Evolutionary conservation across 176 grass and related monocot species (phyloP), one percentile per base, ranked within the genome.

Genomic region (Bromus sterilis): DNA sequence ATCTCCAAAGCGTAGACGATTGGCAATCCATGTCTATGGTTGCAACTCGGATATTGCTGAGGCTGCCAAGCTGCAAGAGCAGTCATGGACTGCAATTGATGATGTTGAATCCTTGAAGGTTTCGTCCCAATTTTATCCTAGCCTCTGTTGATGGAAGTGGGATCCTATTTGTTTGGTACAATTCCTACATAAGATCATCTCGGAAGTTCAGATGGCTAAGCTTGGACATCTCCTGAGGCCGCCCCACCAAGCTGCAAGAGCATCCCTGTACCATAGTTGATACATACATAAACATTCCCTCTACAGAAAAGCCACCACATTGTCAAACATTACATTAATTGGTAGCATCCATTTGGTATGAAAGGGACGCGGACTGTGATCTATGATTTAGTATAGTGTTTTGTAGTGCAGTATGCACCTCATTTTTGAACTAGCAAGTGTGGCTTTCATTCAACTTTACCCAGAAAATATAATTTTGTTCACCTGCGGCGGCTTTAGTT

Each of bases 1-100:
- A 42, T 91, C 96, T 35, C 78, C 89, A 16, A 95, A 89, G 51
- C 80, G 85, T 43, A 91, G 93, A 76, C 84, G 86, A 61, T 71
- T 98, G 56, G 81, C 93, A 40, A 59, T 95, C 51, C 91, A 99
- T 88, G 68, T 99, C 25, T 93, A 86, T 75, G 96, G 96, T 78
- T 99, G 87, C 90, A 95, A 89, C 55, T 84, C 83, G 2, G 77
- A 95, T 42, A 65, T 78, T 48, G 67, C 77, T 42, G 91, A 99
- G 82, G 78, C 79, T 65, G 66, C 79, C 43, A 86, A 91, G 48
- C 75, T 91, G 40, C 89, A 82, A 80, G 79, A 91, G 32, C 94
- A 88, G 28, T 89, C 85, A 23, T 94, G 96, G 84, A 82, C 75
- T 41, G 20, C 68, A 63, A 76, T 98, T 88, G 89, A 86, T 84